Conservation (phyloP, 208 protist species). For the Acanthamoeba rhysodes region DNA sequence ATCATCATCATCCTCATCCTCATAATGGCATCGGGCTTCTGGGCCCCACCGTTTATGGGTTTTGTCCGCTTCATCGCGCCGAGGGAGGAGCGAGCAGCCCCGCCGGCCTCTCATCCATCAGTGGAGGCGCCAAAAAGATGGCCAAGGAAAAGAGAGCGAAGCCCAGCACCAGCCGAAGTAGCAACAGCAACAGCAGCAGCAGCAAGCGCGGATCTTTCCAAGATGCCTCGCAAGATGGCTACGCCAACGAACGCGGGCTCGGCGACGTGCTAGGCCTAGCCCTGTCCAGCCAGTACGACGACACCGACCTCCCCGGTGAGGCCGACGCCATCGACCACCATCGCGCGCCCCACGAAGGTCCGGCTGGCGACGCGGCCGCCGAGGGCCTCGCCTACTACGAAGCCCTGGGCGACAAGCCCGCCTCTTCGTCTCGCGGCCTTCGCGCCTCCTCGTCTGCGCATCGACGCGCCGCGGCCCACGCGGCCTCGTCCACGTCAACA, state of each 20-base stretch:
- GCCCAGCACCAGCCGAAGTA: background rate
- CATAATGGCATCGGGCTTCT: background rate
- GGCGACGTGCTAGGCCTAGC: slow-evolving; percentile 1
- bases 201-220: background rate
- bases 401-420: background rate
- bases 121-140: background rate
- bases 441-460: background rate
- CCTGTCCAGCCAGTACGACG: slow-evolving; percentile 47
- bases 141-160: slow-evolving; percentile 11
- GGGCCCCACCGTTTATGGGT: background rate
- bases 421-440: background rate
- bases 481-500: background rate
- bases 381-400: slow-evolving; percentile 62
- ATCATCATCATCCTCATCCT: background rate
- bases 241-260: background rate
- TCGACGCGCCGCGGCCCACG: background rate
- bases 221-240: background rate
- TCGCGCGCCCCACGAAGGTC: background rate
- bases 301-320: slow-evolving; percentile 7
- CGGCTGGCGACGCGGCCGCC: background rate
- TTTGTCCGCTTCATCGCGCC: slow-evolving; percentile 6
- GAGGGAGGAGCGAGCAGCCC: background rate
- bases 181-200: background rate
- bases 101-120: background rate
- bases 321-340: background rate